phyloP scores from a whole-genome alignment of 495 filamentous ascomycete species.

The Cudoniella acicularis region DNA sequence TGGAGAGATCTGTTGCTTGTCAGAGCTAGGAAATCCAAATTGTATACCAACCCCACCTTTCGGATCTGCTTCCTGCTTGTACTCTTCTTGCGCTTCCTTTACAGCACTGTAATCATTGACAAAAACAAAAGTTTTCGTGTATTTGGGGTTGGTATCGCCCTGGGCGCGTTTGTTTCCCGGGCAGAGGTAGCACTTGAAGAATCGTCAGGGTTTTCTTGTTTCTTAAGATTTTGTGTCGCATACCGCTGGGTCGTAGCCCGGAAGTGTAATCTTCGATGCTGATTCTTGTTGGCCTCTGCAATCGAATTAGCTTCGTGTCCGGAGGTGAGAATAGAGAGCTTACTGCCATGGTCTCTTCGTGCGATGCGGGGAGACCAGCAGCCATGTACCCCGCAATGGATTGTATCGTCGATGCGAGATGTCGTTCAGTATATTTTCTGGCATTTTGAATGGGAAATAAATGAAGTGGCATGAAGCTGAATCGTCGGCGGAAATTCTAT shows the following conservation, averaged over 20 bases:
- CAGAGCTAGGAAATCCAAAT: neutral
- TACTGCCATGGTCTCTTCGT: conserved; percentile 99
- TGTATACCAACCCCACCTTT: conserved; percentile 36
- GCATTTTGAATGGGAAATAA: conserved; percentile 34
- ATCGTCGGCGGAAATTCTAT: neutral
- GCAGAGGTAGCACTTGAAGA: conserved; percentile 80
- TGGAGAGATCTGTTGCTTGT: conserved; percentile 54
- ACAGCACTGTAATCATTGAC: conserved; percentile 98
- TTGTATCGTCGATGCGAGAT: conserved; percentile 97
- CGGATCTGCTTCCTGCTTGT: conserved; percentile 47
- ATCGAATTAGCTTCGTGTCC: neutral
- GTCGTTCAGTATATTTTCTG: conserved; percentile 77
- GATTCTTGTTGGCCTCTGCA: conserved; percentile 85
- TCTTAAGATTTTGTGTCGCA: conserved; percentile 10
- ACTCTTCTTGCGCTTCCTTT: conserved; percentile 82
- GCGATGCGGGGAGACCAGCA: conserved; percentile 91
- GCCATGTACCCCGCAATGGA: conserved; percentile 80
- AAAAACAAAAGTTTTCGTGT: conserved; percentile 85
- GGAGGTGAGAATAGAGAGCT: conserved; percentile 34
- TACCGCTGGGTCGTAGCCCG: conserved; percentile 73
- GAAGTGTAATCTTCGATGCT: conserved; percentile 70
- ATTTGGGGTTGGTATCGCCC: conserved; percentile 84
- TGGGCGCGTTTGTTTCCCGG: conserved; percentile 90
- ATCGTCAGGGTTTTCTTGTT: conserved; percentile 7
- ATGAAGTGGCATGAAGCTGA: neutral